Evolutionary conservation across 169 alveolate species (phyloP).

Genomic region (Cryptosporidium felis): DNA sequence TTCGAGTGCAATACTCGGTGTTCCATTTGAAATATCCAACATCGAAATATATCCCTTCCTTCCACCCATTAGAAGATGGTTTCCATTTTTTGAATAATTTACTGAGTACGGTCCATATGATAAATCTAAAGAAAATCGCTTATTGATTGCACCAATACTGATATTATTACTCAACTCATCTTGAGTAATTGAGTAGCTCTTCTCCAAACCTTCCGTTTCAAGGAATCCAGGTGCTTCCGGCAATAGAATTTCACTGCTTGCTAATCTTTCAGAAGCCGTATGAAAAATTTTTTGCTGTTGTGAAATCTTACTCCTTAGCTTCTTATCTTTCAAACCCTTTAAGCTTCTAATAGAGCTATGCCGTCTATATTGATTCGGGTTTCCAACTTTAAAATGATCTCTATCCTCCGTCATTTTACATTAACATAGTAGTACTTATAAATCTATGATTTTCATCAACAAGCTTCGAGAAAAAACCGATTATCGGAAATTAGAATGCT

Average conservation of each 20-base stretch:
- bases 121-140: constrained; percentile 80
- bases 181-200: constrained; percentile 73
- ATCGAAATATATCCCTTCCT: constrained; percentile 91
- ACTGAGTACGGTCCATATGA: constrained; percentile 89
- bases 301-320: constrained; percentile 15
- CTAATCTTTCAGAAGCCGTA: constrained; percentile 53
- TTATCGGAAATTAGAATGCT: too few species aligned
- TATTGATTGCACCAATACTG: constrained; percentile 68
- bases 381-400: neutral
- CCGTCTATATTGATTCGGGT: constrained; percentile 32
- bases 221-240: constrained; percentile 66
- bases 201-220: constrained; percentile 78
- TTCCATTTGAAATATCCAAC: constrained; percentile 85
- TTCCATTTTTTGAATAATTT: constrained; percentile 90
- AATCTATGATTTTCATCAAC: too few species aligned
- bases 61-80: constrained; percentile 90
- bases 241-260: constrained; percentile 45
- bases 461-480: too few species aligned
- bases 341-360: constrained; percentile 11
- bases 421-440: too few species aligned
- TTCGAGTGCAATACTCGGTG: constrained; percentile 67
- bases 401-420: neutral
- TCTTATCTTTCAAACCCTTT: constrained; percentile 49
- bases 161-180: constrained; percentile 70
- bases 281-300: constrained; percentile 43